Conservation (phyloP, 306 rosid genomes). For the Begonia masoniana region DNA sequence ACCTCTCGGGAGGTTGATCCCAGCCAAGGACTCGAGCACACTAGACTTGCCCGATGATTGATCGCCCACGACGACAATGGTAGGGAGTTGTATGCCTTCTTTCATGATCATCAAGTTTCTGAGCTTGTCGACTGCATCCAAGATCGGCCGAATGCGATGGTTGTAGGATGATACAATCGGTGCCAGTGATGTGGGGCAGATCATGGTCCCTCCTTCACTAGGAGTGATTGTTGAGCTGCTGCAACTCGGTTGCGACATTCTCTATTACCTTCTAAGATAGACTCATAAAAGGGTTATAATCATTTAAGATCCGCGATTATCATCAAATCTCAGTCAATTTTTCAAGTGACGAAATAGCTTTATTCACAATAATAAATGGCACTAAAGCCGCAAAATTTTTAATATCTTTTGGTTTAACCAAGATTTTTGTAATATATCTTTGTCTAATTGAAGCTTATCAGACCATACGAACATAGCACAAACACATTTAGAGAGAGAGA, state of each 20-base stretch:
- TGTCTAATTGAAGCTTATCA: too few species aligned
- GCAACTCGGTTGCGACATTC: neutral
- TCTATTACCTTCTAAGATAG: neutral
- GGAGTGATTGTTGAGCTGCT: conserved; percentile 7
- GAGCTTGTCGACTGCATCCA: conserved; percentile 19
- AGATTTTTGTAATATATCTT: too few species aligned
- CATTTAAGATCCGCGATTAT: too few species aligned
- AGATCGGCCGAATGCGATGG: conserved; percentile 17
- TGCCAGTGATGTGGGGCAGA: neutral
- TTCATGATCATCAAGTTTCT: conserved; percentile 18
- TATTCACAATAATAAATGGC: too few species aligned
- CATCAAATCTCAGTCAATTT: too few species aligned
- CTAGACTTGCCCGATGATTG: conserved; percentile 44
- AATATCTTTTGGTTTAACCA: too few species aligned
- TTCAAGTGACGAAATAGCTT: too few species aligned
- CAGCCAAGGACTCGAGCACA: conserved; percentile 28
- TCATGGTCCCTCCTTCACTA: conserved; percentile 3
- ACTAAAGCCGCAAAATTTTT: too few species aligned
- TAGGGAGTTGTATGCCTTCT: conserved; percentile 42
- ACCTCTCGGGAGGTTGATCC: conserved; percentile 35
- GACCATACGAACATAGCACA: too few species aligned
- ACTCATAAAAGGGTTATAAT: too few species aligned
- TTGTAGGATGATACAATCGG: conserved; percentile 16
- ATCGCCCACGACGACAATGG: conserved; percentile 40
- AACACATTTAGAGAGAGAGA: too few species aligned